Evolutionary conservation across 2,329 filamentous ascomycete genomes (phyloP).

Genomic region (Golovinomyces cichoracearum): DNA sequence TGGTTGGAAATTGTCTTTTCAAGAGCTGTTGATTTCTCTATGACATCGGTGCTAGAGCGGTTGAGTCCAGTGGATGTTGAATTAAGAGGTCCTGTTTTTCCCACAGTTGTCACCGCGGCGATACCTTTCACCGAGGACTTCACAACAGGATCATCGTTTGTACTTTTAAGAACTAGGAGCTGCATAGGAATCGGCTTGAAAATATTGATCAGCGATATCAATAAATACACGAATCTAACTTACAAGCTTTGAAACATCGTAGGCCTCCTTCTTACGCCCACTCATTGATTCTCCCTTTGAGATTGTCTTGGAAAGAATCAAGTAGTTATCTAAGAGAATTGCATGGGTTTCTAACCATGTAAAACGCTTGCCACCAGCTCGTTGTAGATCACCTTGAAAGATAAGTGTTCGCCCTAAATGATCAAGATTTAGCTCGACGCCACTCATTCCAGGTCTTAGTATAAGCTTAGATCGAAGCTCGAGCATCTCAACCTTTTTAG

Average conservation of each 20-base stretch:
- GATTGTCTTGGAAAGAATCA: constrained; percentile 66
- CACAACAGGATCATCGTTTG: constrained; percentile 71
- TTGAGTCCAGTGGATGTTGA: constrained; percentile 29
- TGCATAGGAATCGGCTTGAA: constrained; percentile 92
- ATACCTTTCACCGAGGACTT: constrained; percentile 35
- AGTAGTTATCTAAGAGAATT: constrained; percentile 84
- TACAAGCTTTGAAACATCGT: constrained; percentile 78
- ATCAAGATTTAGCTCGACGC: constrained; percentile 67
- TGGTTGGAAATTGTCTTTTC: constrained; percentile 42
- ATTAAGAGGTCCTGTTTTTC: constrained; percentile 33
- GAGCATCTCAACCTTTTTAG: constrained; percentile 67
- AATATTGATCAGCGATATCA: constrained; percentile 13
- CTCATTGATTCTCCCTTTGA: constrained; percentile 40
- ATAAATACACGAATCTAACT: constrained; percentile 11
- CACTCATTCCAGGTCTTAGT: constrained; percentile 65
- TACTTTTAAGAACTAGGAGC: constrained; percentile 70
- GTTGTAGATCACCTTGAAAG: constrained; percentile 64
- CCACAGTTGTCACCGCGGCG: constrained; percentile 35
- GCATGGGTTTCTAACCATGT: constrained; percentile 86
- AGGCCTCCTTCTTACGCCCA: constrained; percentile 51
- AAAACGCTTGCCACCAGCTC: constrained; percentile 70
- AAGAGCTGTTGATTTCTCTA: constrained; percentile 28
- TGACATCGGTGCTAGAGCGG: constrained; percentile 14
- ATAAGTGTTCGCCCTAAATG: constrained; percentile 83
- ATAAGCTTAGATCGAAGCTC: constrained; percentile 65